Conservation (phyloP, 306 rosid genomes). For the Malus sieversii region DNA sequence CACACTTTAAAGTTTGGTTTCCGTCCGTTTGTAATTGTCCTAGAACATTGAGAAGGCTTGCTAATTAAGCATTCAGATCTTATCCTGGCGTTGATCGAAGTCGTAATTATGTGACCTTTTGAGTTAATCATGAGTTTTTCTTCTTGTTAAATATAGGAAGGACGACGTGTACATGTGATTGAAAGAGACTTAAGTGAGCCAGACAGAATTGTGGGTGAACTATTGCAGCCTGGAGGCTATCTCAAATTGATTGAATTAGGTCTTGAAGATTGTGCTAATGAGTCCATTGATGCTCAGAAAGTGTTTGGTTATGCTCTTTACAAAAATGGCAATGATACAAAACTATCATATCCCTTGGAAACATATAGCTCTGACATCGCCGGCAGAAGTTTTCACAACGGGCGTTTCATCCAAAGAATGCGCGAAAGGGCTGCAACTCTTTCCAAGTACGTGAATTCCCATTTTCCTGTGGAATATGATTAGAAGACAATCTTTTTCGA, state of each 20-base stretch:
- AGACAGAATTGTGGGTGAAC: slow-evolving; percentile 76
- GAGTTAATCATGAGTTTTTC: background rate
- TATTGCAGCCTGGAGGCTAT: slow-evolving; percentile 89
- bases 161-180: slow-evolving; percentile 56
- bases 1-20: too few species aligned
- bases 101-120: too few species aligned
- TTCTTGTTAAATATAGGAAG: slow-evolving; percentile 39
- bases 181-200: slow-evolving; percentile 79
- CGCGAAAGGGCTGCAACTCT: slow-evolving; percentile 58
- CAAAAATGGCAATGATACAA: slow-evolving; percentile 54
- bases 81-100: too few species aligned
- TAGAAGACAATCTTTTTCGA: background rate
- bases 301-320: slow-evolving; percentile 76
- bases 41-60: too few species aligned
- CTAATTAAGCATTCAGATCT: too few species aligned
- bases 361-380: slow-evolving; percentile 36
- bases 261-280: slow-evolving; percentile 58
- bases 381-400: slow-evolving; percentile 81
- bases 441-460: slow-evolving; percentile 35
- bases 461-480: background rate
- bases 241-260: slow-evolving; percentile 61
- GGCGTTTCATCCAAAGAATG: slow-evolving; percentile 75
- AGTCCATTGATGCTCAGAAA: slow-evolving; percentile 63
- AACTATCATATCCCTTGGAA: slow-evolving; percentile 58
- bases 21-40: too few species aligned